Evolutionary conservation across 208 protist species (phyloP), one percentile per base, ranked within the genome.

Genomic region (Wallacemonas sp.): DNA sequence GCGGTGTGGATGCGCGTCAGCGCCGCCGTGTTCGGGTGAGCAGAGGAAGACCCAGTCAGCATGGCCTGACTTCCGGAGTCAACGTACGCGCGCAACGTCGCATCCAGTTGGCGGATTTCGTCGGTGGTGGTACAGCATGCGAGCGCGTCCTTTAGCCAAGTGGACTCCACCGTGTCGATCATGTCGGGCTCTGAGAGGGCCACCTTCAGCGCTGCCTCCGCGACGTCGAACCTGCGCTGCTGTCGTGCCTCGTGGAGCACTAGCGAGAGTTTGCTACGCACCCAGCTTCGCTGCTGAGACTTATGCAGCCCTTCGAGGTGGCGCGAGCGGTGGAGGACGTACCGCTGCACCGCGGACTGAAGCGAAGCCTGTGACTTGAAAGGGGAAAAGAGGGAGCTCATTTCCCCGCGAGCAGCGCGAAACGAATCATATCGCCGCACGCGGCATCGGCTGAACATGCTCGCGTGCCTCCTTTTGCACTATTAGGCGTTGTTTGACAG

Each of bases 71-170:
- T 22, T 17, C 32, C 45, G 5, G 24, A 3, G 17, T 53, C 24
- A 5, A 26, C 45, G 50, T 32, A 39, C 15, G 22, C 21, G 33
- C 64, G 73, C 58, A 91, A 58, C 19, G 76, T 21, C 10, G 29
- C 44, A 19, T 87, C 68, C 39, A 94, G 65, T 29, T 29, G 29
- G 0, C 58, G 74, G 67, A 91, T 61, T 68, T 90, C 81, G 62
- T 69, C 74, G 0, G 70, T 27, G 12, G 36, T 81, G 21, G 39
- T 46, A 61, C 85, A 92, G 12, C 83, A 60, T 1, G 75, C 76
- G 32, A 91, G 46, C 2, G 84, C 89, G 53, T 89, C 85, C 59
- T 81, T 88, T 1, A 86, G 61, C 84, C 89, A 95, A 6, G 63
- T 42, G 10, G 79, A 66, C 15, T 92, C 85, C 21, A 89, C 26